Conservation (phyloP, 129 eudicot species). For the Glebionis coronaria region DNA sequence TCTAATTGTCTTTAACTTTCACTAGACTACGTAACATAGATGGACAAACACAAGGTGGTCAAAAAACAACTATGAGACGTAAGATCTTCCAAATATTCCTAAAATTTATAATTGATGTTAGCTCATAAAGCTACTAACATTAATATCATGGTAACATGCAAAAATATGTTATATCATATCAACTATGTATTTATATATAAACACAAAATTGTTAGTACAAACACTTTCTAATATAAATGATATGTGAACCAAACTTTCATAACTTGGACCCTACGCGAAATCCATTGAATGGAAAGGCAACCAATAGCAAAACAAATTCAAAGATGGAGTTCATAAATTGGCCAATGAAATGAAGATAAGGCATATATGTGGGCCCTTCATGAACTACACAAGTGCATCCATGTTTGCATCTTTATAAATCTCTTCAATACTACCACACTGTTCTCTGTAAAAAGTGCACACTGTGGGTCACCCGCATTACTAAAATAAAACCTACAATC, state of each 20-base stretch:
- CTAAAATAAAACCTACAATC: slow-evolving; percentile 23
- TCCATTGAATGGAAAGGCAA: slow-evolving; percentile 39
- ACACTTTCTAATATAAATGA: slow-evolving; percentile 10
- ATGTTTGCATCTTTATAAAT: slow-evolving; percentile 21
- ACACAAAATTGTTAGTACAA: slow-evolving; percentile 2
- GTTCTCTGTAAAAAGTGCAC: slow-evolving; percentile 44
- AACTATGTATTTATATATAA: neutral
- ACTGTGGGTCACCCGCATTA: slow-evolving; percentile 42
- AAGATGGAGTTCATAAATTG: slow-evolving; percentile 37
- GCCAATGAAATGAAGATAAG: slow-evolving; percentile 66
- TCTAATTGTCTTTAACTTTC: neutral
- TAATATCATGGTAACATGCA: too few relatives aligned
- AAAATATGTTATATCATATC: neutral
- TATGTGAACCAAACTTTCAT: slow-evolving; percentile 7
- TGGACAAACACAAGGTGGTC: too few relatives aligned
- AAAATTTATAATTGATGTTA: too few relatives aligned
- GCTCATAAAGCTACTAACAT: too few relatives aligned
- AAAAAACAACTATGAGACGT: too few relatives aligned
- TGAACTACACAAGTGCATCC: slow-evolving; percentile 27
- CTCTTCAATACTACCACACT: slow-evolving; percentile 20
- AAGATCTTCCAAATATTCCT: too few relatives aligned
- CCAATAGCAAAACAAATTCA: slow-evolving; percentile 47
- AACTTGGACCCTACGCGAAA: slow-evolving; percentile 40
- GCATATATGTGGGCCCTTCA: slow-evolving; percentile 34
- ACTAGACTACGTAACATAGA: neutral